Percentiles rank a stretch among this genome's conserved stretches.
phyloP scores from a whole-genome alignment of 805 yeast genomes.

The Ogataea siamensis region DNA sequence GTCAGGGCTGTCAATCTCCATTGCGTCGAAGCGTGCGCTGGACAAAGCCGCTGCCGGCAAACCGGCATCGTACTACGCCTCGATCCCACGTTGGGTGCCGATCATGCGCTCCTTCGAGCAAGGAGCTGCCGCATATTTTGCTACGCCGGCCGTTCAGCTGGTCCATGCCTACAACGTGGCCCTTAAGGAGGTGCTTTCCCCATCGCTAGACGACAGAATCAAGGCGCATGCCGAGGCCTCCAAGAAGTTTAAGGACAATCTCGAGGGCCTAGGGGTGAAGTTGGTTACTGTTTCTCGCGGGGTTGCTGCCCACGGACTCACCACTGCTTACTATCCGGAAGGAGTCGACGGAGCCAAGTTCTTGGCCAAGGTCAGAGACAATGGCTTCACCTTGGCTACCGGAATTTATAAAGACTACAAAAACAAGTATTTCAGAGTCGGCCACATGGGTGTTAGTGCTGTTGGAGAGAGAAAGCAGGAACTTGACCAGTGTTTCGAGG shows the following conservation, averaged over 20 bases:
- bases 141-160: conserved; percentile 94
- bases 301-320: conserved; percentile 82
- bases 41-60: conserved; percentile 50
- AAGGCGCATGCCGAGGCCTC: conserved; percentile 62
- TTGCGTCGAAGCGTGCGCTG: conserved; percentile 74
- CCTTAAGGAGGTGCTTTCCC: conserved; percentile 60
- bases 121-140: conserved; percentile 80
- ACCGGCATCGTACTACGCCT: conserved; percentile 61
- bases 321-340: conserved; percentile 82
- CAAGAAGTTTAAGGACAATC: conserved; percentile 57
- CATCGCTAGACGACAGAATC: conserved; percentile 57
- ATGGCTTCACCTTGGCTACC: conserved; percentile 80
- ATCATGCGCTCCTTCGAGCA: conserved; percentile 82
- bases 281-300: conserved; percentile 57
- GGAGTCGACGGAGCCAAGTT: conserved; percentile 68
- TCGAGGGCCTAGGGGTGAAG: conserved; percentile 61
- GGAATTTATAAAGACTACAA: conserved; percentile 83
- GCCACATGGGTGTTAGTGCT: conserved; percentile 92
- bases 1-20: conserved; percentile 80
- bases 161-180: conserved; percentile 79
- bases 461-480: conserved; percentile 54
- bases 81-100: conserved; percentile 83
- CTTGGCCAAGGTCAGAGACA: conserved; percentile 52
- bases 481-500: conserved; percentile 47
- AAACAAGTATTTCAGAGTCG: conserved; percentile 84